Percentiles rank a stretch among this genome's conserved stretches.
phyloP scores from a whole-genome alignment of 768 basidiomycete species.

The Suillus decipiens region DNA sequence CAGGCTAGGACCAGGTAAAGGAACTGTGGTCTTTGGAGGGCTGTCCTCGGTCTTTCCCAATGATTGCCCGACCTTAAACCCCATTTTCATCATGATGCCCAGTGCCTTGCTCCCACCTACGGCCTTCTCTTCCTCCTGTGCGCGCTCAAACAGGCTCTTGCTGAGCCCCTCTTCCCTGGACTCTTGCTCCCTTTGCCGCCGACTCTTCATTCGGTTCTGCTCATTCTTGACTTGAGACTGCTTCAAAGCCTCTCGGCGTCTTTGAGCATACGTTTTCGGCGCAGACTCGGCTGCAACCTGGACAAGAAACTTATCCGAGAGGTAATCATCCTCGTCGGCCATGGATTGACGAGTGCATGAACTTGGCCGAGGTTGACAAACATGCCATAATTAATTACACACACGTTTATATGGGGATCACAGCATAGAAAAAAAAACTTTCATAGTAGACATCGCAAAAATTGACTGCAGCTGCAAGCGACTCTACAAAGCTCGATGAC shows the following conservation, averaged over 20 bases:
- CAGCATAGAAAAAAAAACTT: constrained; percentile 28
- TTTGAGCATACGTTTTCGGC: constrained; percentile 68
- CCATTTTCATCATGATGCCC: constrained; percentile 94
- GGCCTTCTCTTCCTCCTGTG: constrained; percentile 57
- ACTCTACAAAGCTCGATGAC: constrained; percentile 36
- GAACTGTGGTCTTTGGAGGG: constrained; percentile 11
- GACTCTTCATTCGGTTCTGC: constrained; percentile 63
- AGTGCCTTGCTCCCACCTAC: constrained; percentile 68
- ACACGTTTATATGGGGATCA: constrained; percentile 14
- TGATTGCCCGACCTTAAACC: constrained; percentile 82
- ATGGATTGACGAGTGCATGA: constrained; percentile 35
- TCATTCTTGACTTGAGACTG: constrained; percentile 65
- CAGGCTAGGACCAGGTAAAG: constrained; percentile 9
- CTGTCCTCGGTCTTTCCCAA: constrained; percentile 49
- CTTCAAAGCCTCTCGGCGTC: constrained; percentile 65
- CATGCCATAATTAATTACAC: constrained; percentile 14
- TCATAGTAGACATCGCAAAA: constrained; percentile 28
- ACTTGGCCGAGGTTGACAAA: constrained; percentile 19
- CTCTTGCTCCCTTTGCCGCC: constrained; percentile 68
- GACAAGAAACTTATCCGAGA: constrained; percentile 82
- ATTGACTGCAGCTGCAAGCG: constrained; percentile 28
- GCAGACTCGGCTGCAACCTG: constrained; percentile 36
- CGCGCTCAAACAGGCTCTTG: constrained; percentile 80
- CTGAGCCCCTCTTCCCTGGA: constrained; percentile 75
- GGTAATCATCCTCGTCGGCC: constrained; percentile 84